phyloP scores from a whole-genome alignment of 176 grass and related monocot species.

The Oryza longistaminata region DNA sequence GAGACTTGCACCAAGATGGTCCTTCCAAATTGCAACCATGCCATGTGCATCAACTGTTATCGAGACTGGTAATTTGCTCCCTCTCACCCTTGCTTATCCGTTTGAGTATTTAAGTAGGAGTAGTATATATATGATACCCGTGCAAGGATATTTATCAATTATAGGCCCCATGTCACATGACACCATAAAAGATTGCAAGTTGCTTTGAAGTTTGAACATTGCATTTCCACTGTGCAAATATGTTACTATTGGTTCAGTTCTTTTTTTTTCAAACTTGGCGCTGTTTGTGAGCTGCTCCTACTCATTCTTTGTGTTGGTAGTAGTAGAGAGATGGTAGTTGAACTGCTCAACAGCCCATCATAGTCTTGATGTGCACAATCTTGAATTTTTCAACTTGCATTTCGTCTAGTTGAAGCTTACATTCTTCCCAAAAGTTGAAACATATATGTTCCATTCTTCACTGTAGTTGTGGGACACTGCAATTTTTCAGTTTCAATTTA shows the following conservation, averaged over 20 bases:
- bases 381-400: constrained; percentile 1
- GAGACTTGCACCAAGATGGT: constrained; percentile 97
- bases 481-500: constrained; percentile 1
- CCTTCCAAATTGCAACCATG: constrained; percentile 88
- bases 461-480: not conserved
- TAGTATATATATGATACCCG: not conserved
- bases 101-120: constrained; percentile 29
- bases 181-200: constrained; percentile 33
- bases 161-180: constrained; percentile 37
- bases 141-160: constrained; percentile 40
- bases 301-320: constrained; percentile 1
- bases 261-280: constrained; percentile 4
- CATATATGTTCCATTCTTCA: not conserved
- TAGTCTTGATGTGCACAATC: not conserved
- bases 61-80: constrained; percentile 72
- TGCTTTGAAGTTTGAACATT: constrained; percentile 23
- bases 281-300: constrained; percentile 36
- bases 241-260: not conserved
- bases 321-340: constrained; percentile 32
- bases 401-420: constrained; percentile 15
- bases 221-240: constrained; percentile 2
- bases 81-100: constrained; percentile 34
- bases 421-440: constrained; percentile 15
- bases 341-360: constrained; percentile 44
- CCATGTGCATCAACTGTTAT: constrained; percentile 97